Percentiles rank a stretch among this genome's conserved stretches.
Conservation (phyloP, 306 rosid species). For the apple (Malus domestica) region ASM211411v1 NC_041795.1:18056501-18057000, state of each 20-base stretch:
- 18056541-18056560: background rate
- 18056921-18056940: conserved; percentile 74
- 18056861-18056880: background rate
- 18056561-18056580: conserved; percentile 57
- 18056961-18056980: conserved; percentile 89
- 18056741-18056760: conserved; percentile 83
- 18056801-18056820: background rate
- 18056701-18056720: conserved; percentile 98
- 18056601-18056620: conserved; percentile 96
- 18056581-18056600: conserved; percentile 98
- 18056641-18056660: conserved; percentile 47
- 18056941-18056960: conserved; percentile 72
- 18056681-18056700: conserved; percentile 91
- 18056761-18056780: conserved; percentile 94
- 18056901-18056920: conserved; percentile 80
- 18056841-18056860: background rate
- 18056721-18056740: conserved; percentile 71
- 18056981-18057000: conserved; percentile 52
- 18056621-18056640: conserved; percentile 66
- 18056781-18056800: conserved; percentile 52
- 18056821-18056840: background rate
- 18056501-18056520: background rate
- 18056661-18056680: conserved; percentile 57
- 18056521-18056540: background rate
- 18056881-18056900: conserved; percentile 77